A percentile compares a stretch with the other conserved stretches of the same genome.
Evolutionary conservation across 1,284 basidiomycete species (phyloP).

Genomic region (Puccinia polysora): DNA sequence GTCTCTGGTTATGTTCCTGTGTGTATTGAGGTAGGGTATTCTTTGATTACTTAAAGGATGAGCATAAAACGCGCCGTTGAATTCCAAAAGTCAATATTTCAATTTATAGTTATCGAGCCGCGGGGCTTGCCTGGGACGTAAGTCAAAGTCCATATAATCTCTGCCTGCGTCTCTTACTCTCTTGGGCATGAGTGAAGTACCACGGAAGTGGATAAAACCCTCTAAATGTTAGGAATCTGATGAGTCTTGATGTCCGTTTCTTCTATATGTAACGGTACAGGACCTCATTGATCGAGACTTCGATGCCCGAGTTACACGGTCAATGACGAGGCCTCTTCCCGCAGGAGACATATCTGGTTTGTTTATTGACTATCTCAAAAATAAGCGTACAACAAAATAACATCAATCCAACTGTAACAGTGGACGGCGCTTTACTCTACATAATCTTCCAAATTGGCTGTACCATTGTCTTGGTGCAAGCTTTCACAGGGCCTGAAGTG

Average conservation of each 20-base stretch:
- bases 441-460: constrained; percentile 27
- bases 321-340: constrained; percentile 26
- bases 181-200: background rate
- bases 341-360: constrained; percentile 31
- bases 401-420: constrained; percentile 1
- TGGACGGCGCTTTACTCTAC: constrained; percentile 34
- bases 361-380: background rate
- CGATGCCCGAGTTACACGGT: constrained; percentile 39
- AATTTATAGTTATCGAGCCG: constrained; percentile 25
- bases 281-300: constrained; percentile 35
- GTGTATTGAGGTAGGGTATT: constrained; percentile 35
- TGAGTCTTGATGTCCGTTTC: background rate
- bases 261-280: background rate
- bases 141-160: constrained; percentile 5
- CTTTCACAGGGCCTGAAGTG: constrained; percentile 27
- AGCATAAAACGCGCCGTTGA: constrained; percentile 13
- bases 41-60: background rate
- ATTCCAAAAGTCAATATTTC: no score
- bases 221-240: no score
- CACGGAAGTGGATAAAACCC: background rate
- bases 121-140: constrained; percentile 41
- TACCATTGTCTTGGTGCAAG: constrained; percentile 18
- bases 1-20: constrained; percentile 16
- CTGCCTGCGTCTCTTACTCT: background rate
- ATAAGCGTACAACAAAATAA: background rate